Evolutionary conservation across 2,329 filamentous ascomycete genomes (phyloP).

Genomic region (Scopulariopsis brevicaulis): DNA sequence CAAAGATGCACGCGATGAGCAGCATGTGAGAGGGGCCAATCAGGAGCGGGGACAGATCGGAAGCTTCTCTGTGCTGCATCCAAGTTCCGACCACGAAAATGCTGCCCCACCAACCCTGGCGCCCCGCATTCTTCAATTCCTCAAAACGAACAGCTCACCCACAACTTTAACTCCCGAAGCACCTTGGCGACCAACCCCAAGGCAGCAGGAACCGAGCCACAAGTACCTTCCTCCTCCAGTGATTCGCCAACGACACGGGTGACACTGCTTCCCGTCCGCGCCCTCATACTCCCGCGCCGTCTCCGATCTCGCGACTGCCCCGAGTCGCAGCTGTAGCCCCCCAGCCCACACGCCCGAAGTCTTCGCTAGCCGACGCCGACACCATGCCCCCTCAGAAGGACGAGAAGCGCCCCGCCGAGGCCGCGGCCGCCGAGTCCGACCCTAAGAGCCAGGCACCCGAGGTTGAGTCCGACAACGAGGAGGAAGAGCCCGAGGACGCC

Average conservation of each 20-base stretch:
- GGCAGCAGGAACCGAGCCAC: neutral
- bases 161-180: neutral
- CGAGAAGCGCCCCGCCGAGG: neutral
- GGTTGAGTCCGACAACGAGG: constrained; percentile 25
- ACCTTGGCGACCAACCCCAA: neutral
- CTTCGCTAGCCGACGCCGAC: neutral
- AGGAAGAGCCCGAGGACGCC: constrained; percentile 19
- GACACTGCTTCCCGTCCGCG: neutral
- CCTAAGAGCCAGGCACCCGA: constrained; percentile 28
- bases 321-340: neutral
- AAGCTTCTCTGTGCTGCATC: neutral
- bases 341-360: neutral
- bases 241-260: neutral
- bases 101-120: neutral
- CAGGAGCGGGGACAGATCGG: neutral
- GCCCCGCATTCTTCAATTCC: neutral
- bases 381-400: neutral
- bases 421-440: constrained; percentile 9
- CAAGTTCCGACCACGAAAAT: neutral
- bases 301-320: constrained; percentile 12
- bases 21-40: neutral
- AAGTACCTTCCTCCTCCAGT: neutral
- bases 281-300: neutral
- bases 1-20: neutral
- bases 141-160: neutral